Evolutionary conservation across 1,284 basidiomycete species (phyloP).

Genomic region (Fomitopsis pinicola): DNA sequence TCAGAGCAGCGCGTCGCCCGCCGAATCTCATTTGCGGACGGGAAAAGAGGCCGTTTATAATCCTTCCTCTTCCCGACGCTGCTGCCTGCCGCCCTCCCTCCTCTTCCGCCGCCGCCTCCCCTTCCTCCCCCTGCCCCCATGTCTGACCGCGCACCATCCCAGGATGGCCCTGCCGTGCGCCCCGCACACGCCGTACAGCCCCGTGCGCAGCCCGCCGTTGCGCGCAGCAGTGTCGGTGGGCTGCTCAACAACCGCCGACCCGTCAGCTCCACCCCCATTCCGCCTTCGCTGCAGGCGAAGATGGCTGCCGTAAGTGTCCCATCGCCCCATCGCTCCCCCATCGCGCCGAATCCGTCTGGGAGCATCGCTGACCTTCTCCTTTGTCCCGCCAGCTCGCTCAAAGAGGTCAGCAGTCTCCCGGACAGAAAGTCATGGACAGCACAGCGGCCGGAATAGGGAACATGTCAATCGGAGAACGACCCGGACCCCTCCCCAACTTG

Average conservation of each 20-base stretch:
- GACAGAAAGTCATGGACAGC: conserved; percentile 31
- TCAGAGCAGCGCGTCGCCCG: not conserved
- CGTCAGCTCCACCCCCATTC: conserved; percentile 62
- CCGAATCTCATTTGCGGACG: not conserved
- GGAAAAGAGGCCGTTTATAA: conserved; percentile 6
- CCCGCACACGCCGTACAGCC: conserved; percentile 1
- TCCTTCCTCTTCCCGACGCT: conserved; percentile 3
- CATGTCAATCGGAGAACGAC: conserved; percentile 29
- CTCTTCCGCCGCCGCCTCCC: conserved; percentile 9
- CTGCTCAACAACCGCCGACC: conserved; percentile 35
- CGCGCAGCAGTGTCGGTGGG: conserved; percentile 35
- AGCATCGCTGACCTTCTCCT: not conserved
- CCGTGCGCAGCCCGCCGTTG: conserved; percentile 2
- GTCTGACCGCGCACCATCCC: conserved; percentile 3
- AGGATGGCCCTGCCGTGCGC: conserved; percentile 3
- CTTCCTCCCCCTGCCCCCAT: conserved; percentile 6
- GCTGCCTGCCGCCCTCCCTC: conserved; percentile 12
- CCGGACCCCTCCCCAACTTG: conserved; percentile 22
- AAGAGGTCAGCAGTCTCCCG: conserved; percentile 32
- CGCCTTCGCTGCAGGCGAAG: conserved; percentile 88
- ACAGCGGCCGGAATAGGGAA: conserved; percentile 38
- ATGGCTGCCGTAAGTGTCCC: conserved; percentile 72
- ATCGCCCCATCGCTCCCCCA: conserved; percentile 9
- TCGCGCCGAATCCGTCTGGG: not conserved
- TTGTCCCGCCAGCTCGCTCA: conserved; percentile 47